Base-by-base conservation (phyloP, 129 eudicot species). In the Arctium lappa region DNA sequence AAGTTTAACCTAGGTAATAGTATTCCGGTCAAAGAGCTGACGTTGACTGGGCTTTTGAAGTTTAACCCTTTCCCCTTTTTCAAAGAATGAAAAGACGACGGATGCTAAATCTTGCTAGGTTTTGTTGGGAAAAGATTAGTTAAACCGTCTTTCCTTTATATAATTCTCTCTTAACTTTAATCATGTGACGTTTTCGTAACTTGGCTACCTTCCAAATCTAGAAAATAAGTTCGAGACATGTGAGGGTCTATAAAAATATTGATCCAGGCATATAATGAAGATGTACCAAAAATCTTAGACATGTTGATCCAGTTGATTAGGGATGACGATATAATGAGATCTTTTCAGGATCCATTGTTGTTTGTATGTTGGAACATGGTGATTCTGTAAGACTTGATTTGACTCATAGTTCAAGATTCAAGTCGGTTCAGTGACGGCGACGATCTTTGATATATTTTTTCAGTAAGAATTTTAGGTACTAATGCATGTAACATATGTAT, bases 1-100 rank as follows among this genome's bases (percentile, higher is more conserved):
- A 74, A 72, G 60, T 74, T 74, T 74, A 74, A 74, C 33, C 60
- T 74, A 74, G 60, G 63, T 18, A 22, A 72, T 32, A 36, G 48
- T 72, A 72, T 37, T 53, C 30, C 9, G 16, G n/a, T 74, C 1
- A 74, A 74, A 39, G 56, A 74, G 78, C 36, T 31, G 44, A 2
- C 40, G 80, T 1, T 9, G 46, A 6, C 0, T 33, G 18, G 27
- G 33, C 44, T 33, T 70, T 15, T 71, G 10, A 33, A 32, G 42
- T 34, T 33, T 71, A 32, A 13, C 3, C 5, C 44, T 37, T 72
- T 72, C 18, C 22, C 46, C 4, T 22, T 7, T 72, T 37, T 6
- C 27, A 37, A 3, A 72, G 12, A 16, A 72, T n/a, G 38, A 38
- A n/a, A 37, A 72, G 29, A 72, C 29, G 12, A 15, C 15, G 18